Conservation (phyloP, 345 rosid genomes). For the Angophora floribunda region DNA sequence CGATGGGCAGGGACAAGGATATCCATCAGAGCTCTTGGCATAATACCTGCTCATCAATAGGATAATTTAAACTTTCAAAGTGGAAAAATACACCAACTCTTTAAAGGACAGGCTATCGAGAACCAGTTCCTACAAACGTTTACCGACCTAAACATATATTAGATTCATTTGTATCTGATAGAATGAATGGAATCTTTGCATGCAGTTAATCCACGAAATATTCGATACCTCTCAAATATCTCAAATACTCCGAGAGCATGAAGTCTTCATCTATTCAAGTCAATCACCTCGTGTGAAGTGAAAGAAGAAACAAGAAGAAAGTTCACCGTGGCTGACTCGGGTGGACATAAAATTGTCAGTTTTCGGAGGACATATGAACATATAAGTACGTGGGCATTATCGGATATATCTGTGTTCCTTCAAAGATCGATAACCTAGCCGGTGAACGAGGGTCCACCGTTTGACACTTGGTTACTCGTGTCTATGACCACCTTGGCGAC, state of each 20-base stretch:
- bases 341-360: neutral
- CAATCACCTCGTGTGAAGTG: neutral
- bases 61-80: neutral
- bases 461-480: neutral
- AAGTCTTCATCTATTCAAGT: neutral
- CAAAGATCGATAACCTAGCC: neutral
- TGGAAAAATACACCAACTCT: neutral
- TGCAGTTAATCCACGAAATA: neutral
- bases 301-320: neutral
- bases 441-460: neutral
- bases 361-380: neutral
- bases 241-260: neutral
- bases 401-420: neutral
- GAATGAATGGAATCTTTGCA: neutral
- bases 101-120: neutral
- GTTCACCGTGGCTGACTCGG: neutral
- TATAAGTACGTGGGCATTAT: neutral
- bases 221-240: neutral
- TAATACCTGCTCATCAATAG: neutral
- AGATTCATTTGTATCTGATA: neutral
- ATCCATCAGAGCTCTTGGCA: neutral
- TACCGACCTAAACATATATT: neutral
- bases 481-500: neutral
- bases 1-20: neutral
- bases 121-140: neutral